These are phyloP conservation scores for Fusarium aywerte DNA, from an alignment of 2,329 filamentous ascomycete species.

Conservation along the genomic window DNA sequence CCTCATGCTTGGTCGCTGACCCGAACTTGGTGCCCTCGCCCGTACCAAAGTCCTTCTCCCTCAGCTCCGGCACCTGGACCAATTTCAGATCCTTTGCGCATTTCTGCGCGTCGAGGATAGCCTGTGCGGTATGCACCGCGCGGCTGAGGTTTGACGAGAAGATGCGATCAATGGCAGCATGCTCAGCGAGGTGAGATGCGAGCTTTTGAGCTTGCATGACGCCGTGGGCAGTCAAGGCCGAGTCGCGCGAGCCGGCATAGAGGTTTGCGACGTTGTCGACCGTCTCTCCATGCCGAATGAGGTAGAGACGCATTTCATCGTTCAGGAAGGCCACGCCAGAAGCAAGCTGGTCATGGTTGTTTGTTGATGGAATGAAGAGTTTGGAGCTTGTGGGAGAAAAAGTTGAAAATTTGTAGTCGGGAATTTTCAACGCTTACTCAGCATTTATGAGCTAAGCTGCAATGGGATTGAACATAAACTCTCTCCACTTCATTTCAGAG, in stretches of 20 bases:
- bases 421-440: constrained; percentile 35
- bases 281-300: constrained; percentile 89
- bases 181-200: constrained; percentile 67
- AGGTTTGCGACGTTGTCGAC: constrained; percentile 86
- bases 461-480: neutral
- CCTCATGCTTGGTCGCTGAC: constrained; percentile 51
- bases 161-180: constrained; percentile 64
- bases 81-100: constrained; percentile 32
- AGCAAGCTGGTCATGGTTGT: constrained; percentile 39
- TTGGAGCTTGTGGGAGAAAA: constrained; percentile 15
- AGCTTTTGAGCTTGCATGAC: constrained; percentile 80
- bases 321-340: constrained; percentile 34
- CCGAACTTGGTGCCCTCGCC: constrained; percentile 73
- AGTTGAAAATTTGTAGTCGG: constrained; percentile 35
- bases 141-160: constrained; percentile 84
- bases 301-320: constrained; percentile 64
- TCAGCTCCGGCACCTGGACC: constrained; percentile 58
- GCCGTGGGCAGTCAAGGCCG: constrained; percentile 82
- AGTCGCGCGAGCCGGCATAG: constrained; percentile 84
- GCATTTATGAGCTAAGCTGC: neutral
- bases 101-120: constrained; percentile 68
- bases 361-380: constrained; percentile 5
- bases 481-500: constrained; percentile 1
- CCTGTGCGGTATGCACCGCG: constrained; percentile 76
- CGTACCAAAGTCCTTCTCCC: constrained; percentile 80